phyloP scores from a whole-genome alignment of 352 stramenopile species.

The Phytophthora cryptogea region DNA sequence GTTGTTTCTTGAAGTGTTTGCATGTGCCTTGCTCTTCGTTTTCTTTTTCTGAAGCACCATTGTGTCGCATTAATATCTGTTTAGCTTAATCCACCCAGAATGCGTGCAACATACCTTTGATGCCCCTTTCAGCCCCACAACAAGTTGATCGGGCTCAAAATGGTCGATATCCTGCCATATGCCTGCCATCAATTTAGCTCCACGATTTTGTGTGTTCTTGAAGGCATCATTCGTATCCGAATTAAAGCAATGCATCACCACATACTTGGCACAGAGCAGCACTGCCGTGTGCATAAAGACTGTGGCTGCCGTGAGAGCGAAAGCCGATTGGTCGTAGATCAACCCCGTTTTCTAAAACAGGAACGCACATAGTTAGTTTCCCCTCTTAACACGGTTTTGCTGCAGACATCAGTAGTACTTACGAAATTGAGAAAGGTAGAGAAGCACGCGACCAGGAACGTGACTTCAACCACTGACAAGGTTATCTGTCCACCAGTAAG shows the following conservation, averaged over 20 bases:
- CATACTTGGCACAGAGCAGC: constrained; percentile 33
- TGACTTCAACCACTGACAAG: constrained; percentile 28
- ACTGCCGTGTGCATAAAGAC: constrained; percentile 39
- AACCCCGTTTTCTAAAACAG: constrained; percentile 19
- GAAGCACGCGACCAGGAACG: constrained; percentile 38
- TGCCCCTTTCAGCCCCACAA: constrained; percentile 2
- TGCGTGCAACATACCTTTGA: constrained; percentile 23
- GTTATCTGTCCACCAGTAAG: constrained; percentile 23
- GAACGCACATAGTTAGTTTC: constrained; percentile 4
- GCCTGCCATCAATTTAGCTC: constrained; percentile 21
- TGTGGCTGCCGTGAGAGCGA: constrained; percentile 35
- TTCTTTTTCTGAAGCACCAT: constrained; percentile 30
- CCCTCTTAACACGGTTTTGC: not conserved
- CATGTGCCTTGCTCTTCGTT: constrained; percentile 20
- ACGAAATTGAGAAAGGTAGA: constrained; percentile 38
- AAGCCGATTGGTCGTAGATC: constrained; percentile 46
- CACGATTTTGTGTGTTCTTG: constrained; percentile 15
- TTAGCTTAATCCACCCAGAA: not conserved
- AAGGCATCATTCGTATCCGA: constrained; percentile 22
- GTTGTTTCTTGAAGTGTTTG: not conserved
- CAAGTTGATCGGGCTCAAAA: constrained; percentile 26
- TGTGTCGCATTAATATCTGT: not conserved
- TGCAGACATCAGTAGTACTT: constrained; percentile 5
- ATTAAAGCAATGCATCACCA: constrained; percentile 26
- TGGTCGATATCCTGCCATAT: constrained; percentile 32